Percentiles rank a stretch among this genome's conserved stretches.
Conservation (phyloP, 108 stramenopile species). For the Nannochloropsis oceanica region DNA sequence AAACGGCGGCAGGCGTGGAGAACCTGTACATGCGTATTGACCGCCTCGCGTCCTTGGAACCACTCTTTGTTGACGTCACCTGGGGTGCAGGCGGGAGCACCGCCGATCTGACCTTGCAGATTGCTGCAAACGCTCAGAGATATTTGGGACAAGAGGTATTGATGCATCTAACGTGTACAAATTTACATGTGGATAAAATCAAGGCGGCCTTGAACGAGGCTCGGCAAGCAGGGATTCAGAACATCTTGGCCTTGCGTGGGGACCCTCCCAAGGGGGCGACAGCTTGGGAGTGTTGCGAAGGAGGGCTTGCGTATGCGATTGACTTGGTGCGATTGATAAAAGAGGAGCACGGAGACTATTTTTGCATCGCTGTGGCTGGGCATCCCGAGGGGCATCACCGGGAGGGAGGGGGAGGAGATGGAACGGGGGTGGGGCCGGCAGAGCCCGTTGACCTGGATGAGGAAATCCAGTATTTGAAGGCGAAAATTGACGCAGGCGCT, state of each 20-base stretch:
- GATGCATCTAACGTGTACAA: slow-evolving; percentile 77
- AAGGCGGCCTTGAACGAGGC: slow-evolving; percentile 1
- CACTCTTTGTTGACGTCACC: slow-evolving; percentile 81
- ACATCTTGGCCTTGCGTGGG: slow-evolving; percentile 36
- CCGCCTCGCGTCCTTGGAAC: slow-evolving; percentile 75
- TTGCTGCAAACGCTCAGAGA: slow-evolving; percentile 66
- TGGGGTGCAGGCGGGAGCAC: slow-evolving; percentile 74
- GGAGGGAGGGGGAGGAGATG: neutral
- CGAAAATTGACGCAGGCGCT: slow-evolving; percentile 80
- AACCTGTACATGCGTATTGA: slow-evolving; percentile 69
- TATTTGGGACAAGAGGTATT: slow-evolving; percentile 72
- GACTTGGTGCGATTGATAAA: slow-evolving; percentile 77
- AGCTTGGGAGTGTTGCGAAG: neutral
- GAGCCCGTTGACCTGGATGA: slow-evolving; percentile 10
- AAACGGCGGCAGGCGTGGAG: slow-evolving; percentile 76
- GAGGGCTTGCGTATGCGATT: slow-evolving; percentile 61
- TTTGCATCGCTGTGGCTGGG: slow-evolving; percentile 81
- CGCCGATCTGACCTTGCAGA: slow-evolving; percentile 51
- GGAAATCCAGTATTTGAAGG: slow-evolving; percentile 70
- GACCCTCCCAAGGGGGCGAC: slow-evolving; percentile 35
- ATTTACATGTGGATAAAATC: slow-evolving; percentile 48
- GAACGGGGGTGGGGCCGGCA: neutral
- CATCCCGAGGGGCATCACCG: slow-evolving; percentile 82
- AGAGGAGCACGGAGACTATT: slow-evolving; percentile 73
- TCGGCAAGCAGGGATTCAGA: slow-evolving; percentile 32